Percentiles rank a stretch among this genome's conserved stretches.
phyloP scores from a whole-genome alignment of 345 rosid genomes.

The Geranium rotundifolium region DNA sequence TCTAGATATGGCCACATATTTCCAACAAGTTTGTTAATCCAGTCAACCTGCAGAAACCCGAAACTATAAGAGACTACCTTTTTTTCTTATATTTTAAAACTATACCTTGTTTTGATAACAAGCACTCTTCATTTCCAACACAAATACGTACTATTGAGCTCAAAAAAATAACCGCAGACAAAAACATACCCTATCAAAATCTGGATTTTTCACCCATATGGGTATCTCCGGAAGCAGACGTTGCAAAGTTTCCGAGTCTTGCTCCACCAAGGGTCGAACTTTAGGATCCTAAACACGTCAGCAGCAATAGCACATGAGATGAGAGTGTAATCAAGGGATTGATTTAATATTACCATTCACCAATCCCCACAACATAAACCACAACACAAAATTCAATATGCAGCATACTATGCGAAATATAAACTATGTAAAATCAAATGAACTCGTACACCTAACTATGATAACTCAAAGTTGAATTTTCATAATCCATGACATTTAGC shows the following conservation, averaged over 20 bases:
- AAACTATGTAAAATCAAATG: too few species aligned
- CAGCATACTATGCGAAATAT: too few species aligned
- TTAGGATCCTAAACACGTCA: conserved; percentile 48
- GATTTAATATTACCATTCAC: too few species aligned
- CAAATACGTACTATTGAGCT: conserved; percentile 1
- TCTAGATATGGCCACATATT: conserved; percentile 90
- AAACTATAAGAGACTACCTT: conserved; percentile 9
- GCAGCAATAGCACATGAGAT: background rate
- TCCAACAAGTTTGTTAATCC: conserved; percentile 76
- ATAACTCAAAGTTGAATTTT: background rate
- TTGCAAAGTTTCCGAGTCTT: conserved; percentile 49
- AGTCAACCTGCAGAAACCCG: conserved; percentile 54
- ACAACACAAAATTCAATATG: background rate
- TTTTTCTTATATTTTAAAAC: too few species aligned
- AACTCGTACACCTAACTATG: too few species aligned
- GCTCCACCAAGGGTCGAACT: conserved; percentile 63
- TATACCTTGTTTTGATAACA: too few species aligned
- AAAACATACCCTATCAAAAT: conserved; percentile 75
- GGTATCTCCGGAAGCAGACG: conserved; percentile 84
- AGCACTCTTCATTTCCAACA: background rate
- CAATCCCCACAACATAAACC: background rate
- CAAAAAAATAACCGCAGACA: background rate
- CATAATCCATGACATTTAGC: too few species aligned
- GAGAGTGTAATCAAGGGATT: background rate
- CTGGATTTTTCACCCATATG: conserved; percentile 90